A percentile compares a stretch with the other conserved stretches of the same genome.
Conservation (phyloP, 805 yeast genomes). For the Alloascoidea africana region DNA sequence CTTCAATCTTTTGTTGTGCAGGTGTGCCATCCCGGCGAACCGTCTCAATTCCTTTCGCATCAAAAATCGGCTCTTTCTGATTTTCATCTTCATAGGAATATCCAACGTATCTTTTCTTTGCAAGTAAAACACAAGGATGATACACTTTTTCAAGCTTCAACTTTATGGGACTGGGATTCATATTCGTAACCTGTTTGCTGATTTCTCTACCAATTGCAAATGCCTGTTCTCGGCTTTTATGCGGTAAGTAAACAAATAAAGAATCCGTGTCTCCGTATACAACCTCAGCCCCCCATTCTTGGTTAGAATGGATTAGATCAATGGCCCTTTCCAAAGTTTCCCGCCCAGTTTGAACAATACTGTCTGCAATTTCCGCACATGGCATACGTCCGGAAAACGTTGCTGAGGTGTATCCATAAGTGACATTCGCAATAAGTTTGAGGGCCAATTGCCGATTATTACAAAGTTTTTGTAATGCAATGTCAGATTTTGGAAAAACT, state of each 20-base stretch:
- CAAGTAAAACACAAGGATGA: constrained; percentile 66
- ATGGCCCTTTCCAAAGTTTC: constrained; percentile 69
- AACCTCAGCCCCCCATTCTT: constrained; percentile 72
- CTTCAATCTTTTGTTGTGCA: constrained; percentile 75
- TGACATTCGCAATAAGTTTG: constrained; percentile 85
- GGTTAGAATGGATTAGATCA: constrained; percentile 40
- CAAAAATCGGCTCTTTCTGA: constrained; percentile 53
- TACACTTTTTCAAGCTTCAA: constrained; percentile 89
- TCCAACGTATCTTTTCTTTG: constrained; percentile 89
- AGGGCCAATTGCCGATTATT: constrained; percentile 75
- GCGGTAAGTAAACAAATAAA: constrained; percentile 80
- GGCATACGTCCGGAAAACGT: constrained; percentile 97
- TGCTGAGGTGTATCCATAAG: constrained; percentile 93
- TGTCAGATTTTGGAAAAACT: constrained; percentile 18
- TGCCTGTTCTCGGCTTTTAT: constrained; percentile 63
- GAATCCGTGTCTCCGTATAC: constrained; percentile 97
- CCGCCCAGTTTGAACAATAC: constrained; percentile 82
- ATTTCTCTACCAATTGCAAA: constrained; percentile 60
- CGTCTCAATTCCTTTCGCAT: constrained; percentile 95
- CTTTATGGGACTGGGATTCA: constrained; percentile 68
- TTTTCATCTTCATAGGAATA: constrained; percentile 47
- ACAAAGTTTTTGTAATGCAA: constrained; percentile 36
- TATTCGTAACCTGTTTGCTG: constrained; percentile 43
- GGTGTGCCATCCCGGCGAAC: constrained; percentile 91
- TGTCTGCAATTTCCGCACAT: constrained; percentile 86